These are phyloP conservation scores for Dendrobium officinale DNA, from an alignment of 106 monocot genomes.

Conservation along the genomic window DNA sequence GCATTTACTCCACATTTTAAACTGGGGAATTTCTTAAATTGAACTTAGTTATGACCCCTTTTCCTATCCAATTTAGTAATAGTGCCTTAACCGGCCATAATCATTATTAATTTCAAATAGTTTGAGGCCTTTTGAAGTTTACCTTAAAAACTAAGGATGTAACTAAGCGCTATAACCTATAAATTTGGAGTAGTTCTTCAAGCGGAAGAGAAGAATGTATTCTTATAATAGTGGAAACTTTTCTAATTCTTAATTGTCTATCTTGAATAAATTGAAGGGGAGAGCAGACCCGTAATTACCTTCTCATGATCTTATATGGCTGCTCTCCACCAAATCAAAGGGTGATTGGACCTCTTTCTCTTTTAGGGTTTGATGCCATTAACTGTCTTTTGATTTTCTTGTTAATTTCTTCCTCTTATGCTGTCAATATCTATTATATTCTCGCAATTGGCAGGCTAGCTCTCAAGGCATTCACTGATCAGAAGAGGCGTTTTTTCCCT, in stretches of 20 bases:
- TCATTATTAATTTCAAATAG: not conserved
- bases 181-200: not conserved
- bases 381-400: not conserved
- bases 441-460: slow-evolving; percentile 58
- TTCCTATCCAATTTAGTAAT: not conserved
- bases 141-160: not conserved
- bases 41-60: not conserved
- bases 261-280: not conserved
- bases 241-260: not conserved
- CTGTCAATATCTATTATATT: not conserved
- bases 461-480: slow-evolving; percentile 90
- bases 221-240: not conserved
- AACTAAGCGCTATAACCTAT: not conserved
- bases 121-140: not conserved
- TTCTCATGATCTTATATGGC: not conserved
- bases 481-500: slow-evolving; percentile 91
- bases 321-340: not conserved
- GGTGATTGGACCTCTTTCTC: not conserved
- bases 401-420: not conserved
- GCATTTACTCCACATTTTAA: not conserved
- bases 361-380: not conserved
- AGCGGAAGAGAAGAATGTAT: not conserved
- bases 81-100: not conserved
- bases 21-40: not conserved
- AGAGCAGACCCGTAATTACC: not conserved